Evolutionary conservation across 2,329 filamentous ascomycete genomes (phyloP), one percentile per base, ranked within the genome.

Genomic region (Hymenotorrendiella dingleyae): DNA sequence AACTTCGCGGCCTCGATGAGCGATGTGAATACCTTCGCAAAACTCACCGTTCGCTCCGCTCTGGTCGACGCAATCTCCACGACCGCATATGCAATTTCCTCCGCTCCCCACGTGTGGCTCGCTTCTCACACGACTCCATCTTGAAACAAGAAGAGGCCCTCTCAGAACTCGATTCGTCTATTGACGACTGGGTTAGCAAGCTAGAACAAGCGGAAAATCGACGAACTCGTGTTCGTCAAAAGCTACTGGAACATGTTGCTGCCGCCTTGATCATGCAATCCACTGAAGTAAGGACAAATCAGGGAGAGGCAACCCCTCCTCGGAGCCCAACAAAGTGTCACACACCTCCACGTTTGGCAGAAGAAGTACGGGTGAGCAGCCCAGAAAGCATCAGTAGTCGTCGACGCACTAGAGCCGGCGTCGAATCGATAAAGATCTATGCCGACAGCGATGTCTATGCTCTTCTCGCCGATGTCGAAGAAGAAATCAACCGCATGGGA

Each of bases 141-240:
- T 70, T 90, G 30, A 86, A 84, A 66, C 85, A 90, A 60, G 85
- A 90, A 62, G 85, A 90, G 63, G 83, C 84, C 1, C 70, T 91
- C 9, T 78, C 80, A 1, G 85, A 89, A 61, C 74, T 91, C 6
- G 85, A 91, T 58, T 68, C 73, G 12, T 85, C 82, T 3, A 90
- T 91, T 49, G 86, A 90, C 55, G 84, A 88, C 59, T 90, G 86
- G 82, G 79, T 86, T 36, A 71, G 67, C 54, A 90, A 90, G 66
- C 74, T 90, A n/a, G 86, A 90, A 58, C 76, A 83, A 49, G 83
- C 84, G 8, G 86, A 91, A 62, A 87, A 89, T 59, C 73, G 86
- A 56, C 79, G 85, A 29, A 82, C 80, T 12, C 74, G 83, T 6
- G 79, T 91, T 33, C 76, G 84, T 27, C 84, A 90, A 60, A 91